These are phyloP conservation scores for Fusarium haematococcum DNA, from an alignment of 2,329 filamentous ascomycete species.

Conservation along the genomic window DNA sequence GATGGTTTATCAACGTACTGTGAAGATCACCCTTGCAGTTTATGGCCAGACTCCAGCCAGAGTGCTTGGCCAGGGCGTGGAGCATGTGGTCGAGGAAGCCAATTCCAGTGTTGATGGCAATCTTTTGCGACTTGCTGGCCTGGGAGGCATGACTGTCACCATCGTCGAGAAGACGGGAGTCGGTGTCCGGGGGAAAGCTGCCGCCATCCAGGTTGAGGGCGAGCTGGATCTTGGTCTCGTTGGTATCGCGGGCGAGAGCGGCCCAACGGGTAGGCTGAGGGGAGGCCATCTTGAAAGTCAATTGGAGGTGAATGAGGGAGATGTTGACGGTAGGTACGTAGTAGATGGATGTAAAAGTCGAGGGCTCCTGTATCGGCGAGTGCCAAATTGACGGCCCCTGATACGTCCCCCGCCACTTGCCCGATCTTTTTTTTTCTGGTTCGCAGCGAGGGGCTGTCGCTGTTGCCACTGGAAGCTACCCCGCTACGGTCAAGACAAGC, in stretches of 20 bases:
- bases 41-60: constrained; percentile 90
- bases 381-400: constrained; percentile 43
- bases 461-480: constrained; percentile 43
- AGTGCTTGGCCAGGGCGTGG: constrained; percentile 95
- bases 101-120: constrained; percentile 91
- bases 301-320: constrained; percentile 22
- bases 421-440: constrained; percentile 32
- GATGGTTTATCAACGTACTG: constrained; percentile 68
- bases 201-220: constrained; percentile 95
- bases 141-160: constrained; percentile 83
- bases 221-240: constrained; percentile 97
- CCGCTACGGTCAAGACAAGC: constrained; percentile 44
- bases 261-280: constrained; percentile 70
- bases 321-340: background rate
- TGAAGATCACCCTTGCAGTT: constrained; percentile 89
- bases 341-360: constrained; percentile 24
- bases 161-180: constrained; percentile 63
- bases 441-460: constrained; percentile 13
- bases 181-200: constrained; percentile 74
- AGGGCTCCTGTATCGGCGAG: constrained; percentile 46
- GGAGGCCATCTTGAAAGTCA: constrained; percentile 41
- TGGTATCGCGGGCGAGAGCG: constrained; percentile 87
- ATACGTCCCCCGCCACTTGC: constrained; percentile 36
- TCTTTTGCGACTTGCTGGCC: constrained; percentile 84
- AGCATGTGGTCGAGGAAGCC: constrained; percentile 99